Evolutionary conservation across 176 grass and related monocot species (phyloP), one percentile per base, ranked within the genome.

Genomic region (Oryza meyeriana): DNA sequence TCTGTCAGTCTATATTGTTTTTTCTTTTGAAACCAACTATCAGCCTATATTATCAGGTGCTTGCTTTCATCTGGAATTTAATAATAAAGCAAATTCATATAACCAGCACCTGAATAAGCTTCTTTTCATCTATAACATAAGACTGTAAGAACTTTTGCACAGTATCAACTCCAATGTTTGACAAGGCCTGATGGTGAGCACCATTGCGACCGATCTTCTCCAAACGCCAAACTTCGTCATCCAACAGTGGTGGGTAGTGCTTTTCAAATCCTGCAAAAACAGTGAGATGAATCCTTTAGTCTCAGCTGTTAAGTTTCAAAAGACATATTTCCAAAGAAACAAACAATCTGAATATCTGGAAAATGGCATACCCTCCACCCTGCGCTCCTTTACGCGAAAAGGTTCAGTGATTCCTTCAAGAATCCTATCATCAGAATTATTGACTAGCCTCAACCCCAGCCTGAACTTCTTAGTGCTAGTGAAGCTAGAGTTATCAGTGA

Each of bases 401-500:
- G 89, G 85, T 9, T 81, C 67, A 0, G 81, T 91, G 28, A 85
- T 29, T 31, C 89, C 89, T 91, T 91, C 89, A 76, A 84, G 85
- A 86, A 92, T 50, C 34, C 83, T 83, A 41, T 86, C 83, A 35
- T 78, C 74, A 83, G 68, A 50, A 79, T 47, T 13, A 10, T 57
- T 61, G 4, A 12, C 62, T 83, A 86, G 69, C 83, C 90, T 89
- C 38, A 89, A 32, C 5, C 90, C 90, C 63, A 92, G 83, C 67
- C 83, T 92, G 79, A 89, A 92, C 73, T 44, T 92, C 83, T 86
- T 89, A 8, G 86, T 92, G 61, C 75, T 85, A 6, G 78, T 88
- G 68, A 83, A 92, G 78, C 90, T 89, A 10, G 87, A 92, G 72
- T 92, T 92, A 42, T 92, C 90, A 34, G 86, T 89, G 74, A 92